Base-by-base conservation (phyloP, 352 stramenopile species). In the Pythium apleroticum region DNA sequence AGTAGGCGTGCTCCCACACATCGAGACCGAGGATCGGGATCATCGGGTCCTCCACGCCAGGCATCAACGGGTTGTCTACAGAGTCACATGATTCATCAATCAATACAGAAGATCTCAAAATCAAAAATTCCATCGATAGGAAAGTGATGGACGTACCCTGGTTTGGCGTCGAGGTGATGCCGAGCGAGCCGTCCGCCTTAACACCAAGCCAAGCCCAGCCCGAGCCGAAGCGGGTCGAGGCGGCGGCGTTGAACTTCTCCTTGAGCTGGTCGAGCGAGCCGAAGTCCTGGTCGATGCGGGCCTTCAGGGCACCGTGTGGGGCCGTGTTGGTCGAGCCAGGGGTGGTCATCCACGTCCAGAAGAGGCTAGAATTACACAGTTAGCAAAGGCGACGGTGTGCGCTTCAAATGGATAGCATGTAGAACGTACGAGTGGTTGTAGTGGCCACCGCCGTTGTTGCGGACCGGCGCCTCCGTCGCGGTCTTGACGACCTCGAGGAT, bases 1-100 rank as follows among this genome's bases (percentile, higher is more conserved):
- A 98, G 77, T 98, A 98, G 11, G 92, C 90, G 75, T 98, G 93
- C 76, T 99, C 95, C 96, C 96, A 99, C 45, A 98, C 93, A 75
- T 99, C 94, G 27, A 96, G 74, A 20, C 90, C 93, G 37, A 99
- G 80, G 66, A 99, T 98, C 39, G 95, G 95, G 75, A 97, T 91
- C 71, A 96, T 80, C 14, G 84, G 77, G 62, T 82, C 63, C 67
- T 91, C 81, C 50, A 89, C 78, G 60, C 77, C 69, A 57, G 86
- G 86, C 86, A 94, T 94, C n/a, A 94, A 68, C 59, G 86, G 86
- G 75, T 94, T 94, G 79, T 94, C 86, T 75, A 50, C 33, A 41
- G 4, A 52, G 3, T 53, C 27, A 60, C 49, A 52, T 12, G 52
- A 48, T 24, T 9, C 49, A 35, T 55, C 24, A 55, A 35, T 55